These are phyloP conservation scores for Carex parvula DNA, from an alignment of 176 grass and related monocot genomes.

Conservation along the genomic window DNA sequence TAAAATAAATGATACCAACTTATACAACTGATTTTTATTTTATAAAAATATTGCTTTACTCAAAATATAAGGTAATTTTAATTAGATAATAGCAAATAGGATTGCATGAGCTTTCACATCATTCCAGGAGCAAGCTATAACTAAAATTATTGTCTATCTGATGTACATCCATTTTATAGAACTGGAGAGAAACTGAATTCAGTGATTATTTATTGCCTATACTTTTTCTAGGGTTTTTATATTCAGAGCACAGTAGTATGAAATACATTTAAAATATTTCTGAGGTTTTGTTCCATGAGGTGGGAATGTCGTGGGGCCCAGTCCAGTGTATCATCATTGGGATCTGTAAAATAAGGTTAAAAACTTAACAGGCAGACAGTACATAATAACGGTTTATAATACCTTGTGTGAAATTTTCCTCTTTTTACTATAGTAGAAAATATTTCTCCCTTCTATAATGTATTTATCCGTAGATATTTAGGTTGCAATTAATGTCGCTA, in stretches of 20 bases:
- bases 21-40: neutral
- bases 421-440: constrained; percentile 11
- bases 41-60: neutral
- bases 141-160: neutral
- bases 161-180: neutral
- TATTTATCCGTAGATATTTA: neutral
- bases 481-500: constrained; percentile 12
- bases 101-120: neutral
- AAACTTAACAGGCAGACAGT: neutral
- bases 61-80: neutral
- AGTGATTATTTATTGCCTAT: neutral
- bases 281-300: neutral
- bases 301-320: constrained; percentile 28
- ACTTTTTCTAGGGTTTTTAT: constrained; percentile 9
- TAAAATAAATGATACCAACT: neutral
- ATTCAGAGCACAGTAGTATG: constrained; percentile 12
- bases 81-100: neutral
- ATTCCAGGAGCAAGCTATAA: no score
- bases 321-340: constrained; percentile 41
- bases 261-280: constrained; percentile 11
- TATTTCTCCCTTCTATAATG: neutral
- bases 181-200: constrained; percentile 16
- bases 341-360: constrained; percentile 32
- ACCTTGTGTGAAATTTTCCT: neutral
- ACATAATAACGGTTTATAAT: neutral